A percentile compares a stretch with the other conserved stretches of the same genome.
Conservation (phyloP, 2,329 filamentous ascomycete genomes). For the Ophiosphaerella narmari region DNA sequence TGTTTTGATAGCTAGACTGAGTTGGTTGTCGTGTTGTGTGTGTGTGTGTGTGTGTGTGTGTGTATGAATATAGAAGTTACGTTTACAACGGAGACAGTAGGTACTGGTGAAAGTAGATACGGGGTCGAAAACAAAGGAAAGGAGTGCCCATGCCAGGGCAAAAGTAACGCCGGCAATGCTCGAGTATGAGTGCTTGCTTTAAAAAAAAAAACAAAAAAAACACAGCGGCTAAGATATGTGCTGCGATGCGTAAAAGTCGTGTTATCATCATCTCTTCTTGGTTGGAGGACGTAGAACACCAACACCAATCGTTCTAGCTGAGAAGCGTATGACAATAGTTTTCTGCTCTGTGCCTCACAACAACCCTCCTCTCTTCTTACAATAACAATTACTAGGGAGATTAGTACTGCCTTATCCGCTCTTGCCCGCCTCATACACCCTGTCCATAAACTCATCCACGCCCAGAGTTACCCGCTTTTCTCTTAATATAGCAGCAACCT, state of each 20-base stretch:
- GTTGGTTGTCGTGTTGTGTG: neutral
- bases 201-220: neutral
- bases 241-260: neutral
- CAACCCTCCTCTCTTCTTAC: neutral
- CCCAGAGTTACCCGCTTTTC: conserved; percentile 21
- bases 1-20: neutral
- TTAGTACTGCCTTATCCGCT: conserved; percentile 3
- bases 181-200: neutral
- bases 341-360: neutral
- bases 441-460: conserved; percentile 39
- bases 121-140: neutral
- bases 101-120: neutral
- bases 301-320: no score
- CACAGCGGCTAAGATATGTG: neutral
- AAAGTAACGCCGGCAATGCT: neutral
- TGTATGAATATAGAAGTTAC: neutral
- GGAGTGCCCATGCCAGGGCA: neutral
- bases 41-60: neutral
- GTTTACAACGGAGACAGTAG: neutral
- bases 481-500: conserved; percentile 21
- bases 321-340: neutral
- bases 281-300: no score
- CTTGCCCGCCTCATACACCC: conserved; percentile 43
- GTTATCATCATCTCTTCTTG: neutral
- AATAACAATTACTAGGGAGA: neutral